Evolutionary conservation across 1,284 basidiomycete species (phyloP).

Genomic region (Ustilago vetiveriae): DNA sequence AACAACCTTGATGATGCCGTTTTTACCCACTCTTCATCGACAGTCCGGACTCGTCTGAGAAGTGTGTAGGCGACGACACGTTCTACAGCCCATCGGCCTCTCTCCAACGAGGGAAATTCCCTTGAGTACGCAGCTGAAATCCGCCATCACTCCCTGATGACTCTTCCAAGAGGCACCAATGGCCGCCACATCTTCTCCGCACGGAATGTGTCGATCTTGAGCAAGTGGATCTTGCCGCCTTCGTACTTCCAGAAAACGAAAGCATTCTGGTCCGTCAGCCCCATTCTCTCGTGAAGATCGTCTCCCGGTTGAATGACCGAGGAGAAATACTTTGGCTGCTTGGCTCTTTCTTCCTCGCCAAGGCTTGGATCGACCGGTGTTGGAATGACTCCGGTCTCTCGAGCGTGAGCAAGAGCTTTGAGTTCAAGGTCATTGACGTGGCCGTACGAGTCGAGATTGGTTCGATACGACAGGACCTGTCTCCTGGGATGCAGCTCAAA

Average conservation of each 20-base stretch:
- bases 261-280: background rate
- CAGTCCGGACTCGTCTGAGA: no score
- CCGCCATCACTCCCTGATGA: background rate
- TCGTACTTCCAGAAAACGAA: conserved; percentile 16
- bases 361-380: no score
- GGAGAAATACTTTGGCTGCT: conserved; percentile 7
- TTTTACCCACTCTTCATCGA: no score
- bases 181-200: background rate
- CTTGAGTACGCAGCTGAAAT: no score
- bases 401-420: background rate
- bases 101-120: no score
- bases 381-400: background rate
- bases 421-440: background rate
- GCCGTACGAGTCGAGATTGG: background rate
- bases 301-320: conserved; percentile 6
- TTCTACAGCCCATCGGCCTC: no score
- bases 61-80: no score
- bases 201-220: conserved; percentile 11
- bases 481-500: background rate
- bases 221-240: background rate
- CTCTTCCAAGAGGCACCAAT: background rate
- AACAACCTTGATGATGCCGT: no score
- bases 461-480: background rate
- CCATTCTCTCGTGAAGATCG: background rate
- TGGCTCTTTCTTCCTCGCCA: background rate